Conservation (phyloP, 257 asterid genomes). For the Linaria vulgaris region DNA sequence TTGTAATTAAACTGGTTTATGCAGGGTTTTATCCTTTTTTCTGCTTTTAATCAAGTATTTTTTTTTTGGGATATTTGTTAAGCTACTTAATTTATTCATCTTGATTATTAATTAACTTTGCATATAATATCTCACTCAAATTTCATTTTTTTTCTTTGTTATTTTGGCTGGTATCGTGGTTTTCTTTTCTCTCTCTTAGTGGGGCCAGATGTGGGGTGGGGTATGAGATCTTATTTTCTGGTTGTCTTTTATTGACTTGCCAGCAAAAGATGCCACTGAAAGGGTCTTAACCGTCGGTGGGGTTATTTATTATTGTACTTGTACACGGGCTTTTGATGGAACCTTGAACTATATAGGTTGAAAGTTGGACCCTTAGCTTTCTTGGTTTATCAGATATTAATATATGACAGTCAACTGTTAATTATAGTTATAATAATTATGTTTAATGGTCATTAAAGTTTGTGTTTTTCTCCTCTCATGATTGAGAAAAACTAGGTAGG, state of each 20-base stretch:
- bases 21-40: slow-evolving; percentile 7
- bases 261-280: slow-evolving; percentile 28
- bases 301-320: slow-evolving; percentile 10
- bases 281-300: neutral
- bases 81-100: neutral
- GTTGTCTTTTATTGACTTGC: slow-evolving; percentile 31
- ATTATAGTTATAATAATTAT: no score
- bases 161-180: slow-evolving; percentile 9
- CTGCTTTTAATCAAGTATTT: neutral
- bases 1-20: slow-evolving; percentile 7
- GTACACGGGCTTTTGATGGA: neutral
- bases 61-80: neutral
- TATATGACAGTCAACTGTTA: no score
- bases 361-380: neutral
- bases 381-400: no score
- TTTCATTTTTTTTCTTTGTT: neutral
- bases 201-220: slow-evolving; percentile 14
- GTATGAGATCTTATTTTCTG: neutral
- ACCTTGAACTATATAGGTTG: slow-evolving; percentile 8
- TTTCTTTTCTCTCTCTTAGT: neutral
- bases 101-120: neutral
- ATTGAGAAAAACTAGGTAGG: slow-evolving; percentile 28
- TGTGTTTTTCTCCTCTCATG: neutral
- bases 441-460: no score
- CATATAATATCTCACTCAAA: no score